phyloP scores from a whole-genome alignment of 2,329 filamentous ascomycete species.

The Rasamsonia emersonii region DNA sequence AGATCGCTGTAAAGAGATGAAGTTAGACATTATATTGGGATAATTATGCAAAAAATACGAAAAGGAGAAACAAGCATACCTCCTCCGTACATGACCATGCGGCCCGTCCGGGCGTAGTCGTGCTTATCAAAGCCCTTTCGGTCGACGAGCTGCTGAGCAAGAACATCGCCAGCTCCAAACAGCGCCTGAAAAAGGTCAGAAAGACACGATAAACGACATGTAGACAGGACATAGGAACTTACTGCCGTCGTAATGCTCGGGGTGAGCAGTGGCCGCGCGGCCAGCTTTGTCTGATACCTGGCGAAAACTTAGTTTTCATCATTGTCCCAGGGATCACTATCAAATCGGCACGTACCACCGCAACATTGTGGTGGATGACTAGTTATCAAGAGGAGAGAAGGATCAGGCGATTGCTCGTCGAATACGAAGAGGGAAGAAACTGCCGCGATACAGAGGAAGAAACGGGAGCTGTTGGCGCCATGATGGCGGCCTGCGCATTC shows the following conservation, averaged over 20 bases:
- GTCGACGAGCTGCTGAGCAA: constrained; percentile 88
- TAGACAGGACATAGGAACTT: constrained; percentile 14
- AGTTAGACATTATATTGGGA: neutral
- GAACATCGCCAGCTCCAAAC: constrained; percentile 83
- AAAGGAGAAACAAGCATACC: constrained; percentile 23
- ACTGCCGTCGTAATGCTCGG: constrained; percentile 81
- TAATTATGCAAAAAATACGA: constrained; percentile 5
- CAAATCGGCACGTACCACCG: constrained; percentile 25
- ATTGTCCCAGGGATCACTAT: too few species aligned
- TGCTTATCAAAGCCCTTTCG: constrained; percentile 69
- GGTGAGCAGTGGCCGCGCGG: constrained; percentile 74
- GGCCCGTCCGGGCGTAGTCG: constrained; percentile 45
- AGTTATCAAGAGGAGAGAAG: too few species aligned
- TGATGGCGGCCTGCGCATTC: too few species aligned
- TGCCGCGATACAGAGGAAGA: too few species aligned
- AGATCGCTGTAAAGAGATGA: constrained; percentile 50
- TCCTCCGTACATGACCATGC: constrained; percentile 43
- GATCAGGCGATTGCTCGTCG: too few species aligned
- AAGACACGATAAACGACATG: neutral
- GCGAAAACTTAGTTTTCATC: constrained; percentile 4
- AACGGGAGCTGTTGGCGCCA: too few species aligned
- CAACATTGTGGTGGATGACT: constrained; percentile 21
- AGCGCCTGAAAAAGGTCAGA: constrained; percentile 50
- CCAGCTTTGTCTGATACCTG: constrained; percentile 80
- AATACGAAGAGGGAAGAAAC: too few species aligned